Conservation (phyloP, 768 basidiomycete genomes). For the Filobasidium floriforme region DNA sequence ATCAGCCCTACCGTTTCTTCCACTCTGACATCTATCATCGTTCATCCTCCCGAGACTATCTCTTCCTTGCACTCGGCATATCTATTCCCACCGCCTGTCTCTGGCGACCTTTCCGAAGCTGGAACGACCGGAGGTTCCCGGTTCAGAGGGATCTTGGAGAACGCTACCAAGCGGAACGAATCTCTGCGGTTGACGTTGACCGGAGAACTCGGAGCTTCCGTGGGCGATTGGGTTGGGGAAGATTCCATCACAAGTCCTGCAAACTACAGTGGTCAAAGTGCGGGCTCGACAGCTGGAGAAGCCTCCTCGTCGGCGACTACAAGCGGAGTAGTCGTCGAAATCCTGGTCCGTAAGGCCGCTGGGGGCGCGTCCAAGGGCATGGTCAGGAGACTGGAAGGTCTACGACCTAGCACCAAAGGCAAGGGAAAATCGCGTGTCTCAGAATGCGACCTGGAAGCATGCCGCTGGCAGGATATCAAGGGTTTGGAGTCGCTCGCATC, state of each 20-base stretch:
- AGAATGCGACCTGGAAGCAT: conserved; percentile 10
- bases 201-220: conserved; percentile 48
- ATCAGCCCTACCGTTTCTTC: conserved; percentile 27
- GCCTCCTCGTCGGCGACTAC: neutral
- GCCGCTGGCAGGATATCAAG: conserved; percentile 24
- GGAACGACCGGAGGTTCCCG: conserved; percentile 44
- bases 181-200: conserved; percentile 52
- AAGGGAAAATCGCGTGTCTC: neutral
- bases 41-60: conserved; percentile 66
- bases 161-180: conserved; percentile 57
- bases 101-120: conserved; percentile 30
- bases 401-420: conserved; percentile 10
- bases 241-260: conserved; percentile 41
- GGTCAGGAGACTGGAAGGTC: conserved; percentile 31
- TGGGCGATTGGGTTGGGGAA: conserved; percentile 57
- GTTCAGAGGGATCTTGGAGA: conserved; percentile 75
- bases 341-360: conserved; percentile 47
- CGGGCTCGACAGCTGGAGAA: neutral
- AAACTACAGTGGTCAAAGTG: neutral
- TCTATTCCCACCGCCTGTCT: conserved; percentile 62
- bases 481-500: conserved; percentile 17
- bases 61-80: conserved; percentile 62
- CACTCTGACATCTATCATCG: conserved; percentile 37
- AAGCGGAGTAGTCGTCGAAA: conserved; percentile 58
- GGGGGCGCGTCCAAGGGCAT: conserved; percentile 41